Evolutionary conservation across 2,329 filamentous ascomycete species (phyloP), one percentile per base, ranked within the genome.

Genomic region (Sporothrix mexicana): DNA sequence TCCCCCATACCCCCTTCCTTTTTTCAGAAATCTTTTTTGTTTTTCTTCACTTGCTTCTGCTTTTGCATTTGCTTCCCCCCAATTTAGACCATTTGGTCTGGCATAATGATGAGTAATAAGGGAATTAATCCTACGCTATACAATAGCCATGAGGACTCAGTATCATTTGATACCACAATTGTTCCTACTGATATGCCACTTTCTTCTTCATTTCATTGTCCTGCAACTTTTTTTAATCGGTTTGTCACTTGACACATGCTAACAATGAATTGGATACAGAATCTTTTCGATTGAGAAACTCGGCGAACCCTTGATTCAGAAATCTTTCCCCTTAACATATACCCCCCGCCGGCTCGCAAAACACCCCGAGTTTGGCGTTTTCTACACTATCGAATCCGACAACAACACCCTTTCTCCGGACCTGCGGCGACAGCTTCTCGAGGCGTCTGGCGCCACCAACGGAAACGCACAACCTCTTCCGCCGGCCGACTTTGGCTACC

Each of bases 311-410:
- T 87, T 97, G 73, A 91, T 96, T 43, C 93, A 97, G 80, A 93
- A 96, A 79, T 92, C 92, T 0, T 93, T 97, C 75, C 89, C 93
- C 8, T 86, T 99, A 25, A 91, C 92, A 30, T 97, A 99, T 80
- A 99, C 96, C 0, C 96, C 97, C 1, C 92, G 94, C 73, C 92
- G 92, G 77, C 91, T 99, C 77, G 88, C 94, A 43, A 93, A 94
- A 76, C 94, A 98, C 79, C 95, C 95, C 0, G 93, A 96, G 5
- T 88, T 93, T 70, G 92, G 94, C 17, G 87, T 97, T 30, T 99
- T 98, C 81, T 99, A 98, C 79, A 94, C 95, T 7, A 94, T 97
- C 69, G 93, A 98, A 82, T 89, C 94, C 12, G 97, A 99, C 76
- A 97, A 96, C 80, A 97, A 98, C 79, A 93, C 95, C 0, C 85